A percentile compares a stretch with the other conserved stretches of the same genome.
phyloP scores from a whole-genome alignment of 2,329 filamentous ascomycete genomes.

The Fusarium veterinarium region DNA sequence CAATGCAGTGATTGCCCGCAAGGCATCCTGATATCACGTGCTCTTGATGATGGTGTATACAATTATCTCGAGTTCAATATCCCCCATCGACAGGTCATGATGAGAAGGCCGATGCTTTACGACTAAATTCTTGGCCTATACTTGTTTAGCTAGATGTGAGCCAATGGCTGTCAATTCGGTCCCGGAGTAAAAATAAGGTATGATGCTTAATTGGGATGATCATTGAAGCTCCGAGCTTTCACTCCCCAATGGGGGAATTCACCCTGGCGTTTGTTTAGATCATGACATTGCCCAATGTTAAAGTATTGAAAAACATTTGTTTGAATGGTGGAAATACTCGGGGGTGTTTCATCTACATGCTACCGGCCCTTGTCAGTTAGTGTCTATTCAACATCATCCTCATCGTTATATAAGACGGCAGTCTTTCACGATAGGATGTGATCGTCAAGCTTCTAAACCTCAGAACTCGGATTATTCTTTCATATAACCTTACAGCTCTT shows the following conservation, averaged over 20 bases:
- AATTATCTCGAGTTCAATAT: not conserved
- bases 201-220: slow-evolving; percentile 25
- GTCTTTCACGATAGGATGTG: not conserved
- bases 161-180: not conserved
- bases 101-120: not conserved
- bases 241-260: slow-evolving; percentile 1
- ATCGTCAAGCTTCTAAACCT: slow-evolving; percentile 16
- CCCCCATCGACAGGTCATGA: not conserved
- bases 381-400: not conserved
- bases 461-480: not conserved
- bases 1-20: not conserved
- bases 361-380: not conserved
- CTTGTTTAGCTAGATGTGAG: not conserved
- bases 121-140: not conserved
- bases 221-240: slow-evolving; percentile 21
- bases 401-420: slow-evolving; percentile 23
- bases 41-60: not conserved
- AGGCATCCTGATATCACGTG: not conserved
- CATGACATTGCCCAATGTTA: slow-evolving; percentile 14
- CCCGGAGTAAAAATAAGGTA: not conserved
- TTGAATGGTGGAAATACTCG: slow-evolving; percentile 39
- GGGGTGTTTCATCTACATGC: slow-evolving; percentile 16
- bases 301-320: not conserved
- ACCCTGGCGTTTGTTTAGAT: slow-evolving; percentile 17
- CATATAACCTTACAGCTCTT: not conserved